A percentile compares a stretch with the other conserved stretches of the same genome.
Conservation (phyloP, 129 eudicot species). For the Deinandra increscens region DNA sequence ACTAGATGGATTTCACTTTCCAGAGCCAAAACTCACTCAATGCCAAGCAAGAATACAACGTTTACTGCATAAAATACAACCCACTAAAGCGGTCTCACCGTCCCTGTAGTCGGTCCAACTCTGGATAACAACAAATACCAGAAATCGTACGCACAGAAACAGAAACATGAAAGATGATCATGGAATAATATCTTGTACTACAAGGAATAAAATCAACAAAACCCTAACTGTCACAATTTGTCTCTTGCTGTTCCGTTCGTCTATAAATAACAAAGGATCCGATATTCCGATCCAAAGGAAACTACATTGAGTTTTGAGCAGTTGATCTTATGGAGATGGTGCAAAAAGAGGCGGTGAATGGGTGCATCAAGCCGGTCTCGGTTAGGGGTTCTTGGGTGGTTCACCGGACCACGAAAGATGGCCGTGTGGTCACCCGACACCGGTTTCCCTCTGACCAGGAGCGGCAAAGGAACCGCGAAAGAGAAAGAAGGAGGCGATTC, state of each 20-base stretch:
- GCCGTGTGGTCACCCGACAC: constrained; percentile 33
- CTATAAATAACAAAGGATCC: constrained; percentile 6
- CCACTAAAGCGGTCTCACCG: neutral
- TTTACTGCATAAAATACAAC: neutral
- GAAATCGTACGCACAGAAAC: constrained; percentile 1
- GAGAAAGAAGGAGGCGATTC: constrained; percentile 41
- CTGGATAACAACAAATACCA: neutral
- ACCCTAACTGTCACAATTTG: constrained; percentile 18
- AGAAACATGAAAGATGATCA: constrained; percentile 22
- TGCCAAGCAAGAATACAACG: constrained; percentile 4
- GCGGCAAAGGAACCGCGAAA: constrained; percentile 44
- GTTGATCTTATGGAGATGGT: constrained; percentile 3
- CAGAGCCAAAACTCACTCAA: constrained; percentile 1
- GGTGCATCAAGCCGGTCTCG: constrained; percentile 43
- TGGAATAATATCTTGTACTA: constrained; percentile 26
- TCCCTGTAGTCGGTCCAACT: neutral
- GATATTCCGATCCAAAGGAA: neutral
- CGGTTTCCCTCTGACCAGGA: constrained; percentile 50
- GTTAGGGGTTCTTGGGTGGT: constrained; percentile 68
- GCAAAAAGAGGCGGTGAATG: constrained; percentile 23
- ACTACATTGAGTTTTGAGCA: constrained; percentile 3
- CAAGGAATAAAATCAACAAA: constrained; percentile 31
- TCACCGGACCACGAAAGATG: constrained; percentile 45
- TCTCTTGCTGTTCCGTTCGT: constrained; percentile 10
- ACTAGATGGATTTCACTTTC: neutral